Conservation (phyloP, 306 rosid genomes). For the Malus asiatica region DNA sequence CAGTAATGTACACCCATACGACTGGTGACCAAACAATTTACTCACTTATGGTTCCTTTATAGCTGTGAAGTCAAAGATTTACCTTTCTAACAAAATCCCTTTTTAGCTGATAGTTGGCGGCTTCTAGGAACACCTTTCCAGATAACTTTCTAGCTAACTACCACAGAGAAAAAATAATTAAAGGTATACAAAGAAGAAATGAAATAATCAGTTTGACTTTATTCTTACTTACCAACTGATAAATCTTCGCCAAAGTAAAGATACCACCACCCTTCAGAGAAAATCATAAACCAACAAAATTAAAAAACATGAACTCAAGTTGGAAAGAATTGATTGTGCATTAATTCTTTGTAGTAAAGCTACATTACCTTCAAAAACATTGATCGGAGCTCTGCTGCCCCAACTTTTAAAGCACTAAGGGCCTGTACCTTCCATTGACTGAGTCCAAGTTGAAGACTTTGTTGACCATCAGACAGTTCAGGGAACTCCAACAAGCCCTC, state of each 20-base stretch:
- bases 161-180: constrained; percentile 25
- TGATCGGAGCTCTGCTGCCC: constrained; percentile 52
- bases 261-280: constrained; percentile 67
- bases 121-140: constrained; percentile 75
- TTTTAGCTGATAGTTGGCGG: constrained; percentile 81
- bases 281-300: constrained; percentile 1
- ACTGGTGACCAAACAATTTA: background rate
- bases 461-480: constrained; percentile 31
- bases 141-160: constrained; percentile 67
- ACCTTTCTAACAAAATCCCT: constrained; percentile 82
- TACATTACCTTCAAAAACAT: constrained; percentile 58
- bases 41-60: background rate
- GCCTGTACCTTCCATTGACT: constrained; percentile 65
- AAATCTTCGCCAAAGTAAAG: constrained; percentile 62
- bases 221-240: constrained; percentile 77
- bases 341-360: background rate
- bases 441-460: constrained; percentile 63
- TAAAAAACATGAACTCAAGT: constrained; percentile 9
- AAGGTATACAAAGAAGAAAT: constrained; percentile 9
- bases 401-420: constrained; percentile 46
- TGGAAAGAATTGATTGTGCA: constrained; percentile 7
- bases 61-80: background rate
- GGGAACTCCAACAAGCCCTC: constrained; percentile 24
- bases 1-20: background rate
- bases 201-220: constrained; percentile 7